phyloP scores from a whole-genome alignment of 805 yeast genomes.

The Ascoidea tarda region DNA sequence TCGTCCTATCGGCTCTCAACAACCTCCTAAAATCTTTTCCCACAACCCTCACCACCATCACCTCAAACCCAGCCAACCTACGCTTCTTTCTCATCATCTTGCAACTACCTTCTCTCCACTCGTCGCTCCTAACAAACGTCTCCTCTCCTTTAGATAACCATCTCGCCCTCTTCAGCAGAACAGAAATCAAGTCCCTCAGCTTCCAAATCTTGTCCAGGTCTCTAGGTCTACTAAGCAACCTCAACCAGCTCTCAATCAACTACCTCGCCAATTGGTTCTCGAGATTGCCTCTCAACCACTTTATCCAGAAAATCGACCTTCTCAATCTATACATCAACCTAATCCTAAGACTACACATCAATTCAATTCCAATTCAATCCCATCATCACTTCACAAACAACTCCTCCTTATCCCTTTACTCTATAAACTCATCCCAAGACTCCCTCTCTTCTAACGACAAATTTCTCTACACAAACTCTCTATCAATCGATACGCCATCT shows the following conservation, averaged over 20 bases:
- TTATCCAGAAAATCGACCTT: conserved; percentile 44
- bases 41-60: conserved; percentile 24
- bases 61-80: conserved; percentile 28
- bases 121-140: conserved; percentile 24
- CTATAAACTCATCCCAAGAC: neutral
- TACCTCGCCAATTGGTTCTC: conserved; percentile 45
- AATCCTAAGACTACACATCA: conserved; percentile 30
- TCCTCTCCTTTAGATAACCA: conserved; percentile 4
- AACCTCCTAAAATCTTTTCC: conserved; percentile 39
- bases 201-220: conserved; percentile 58
- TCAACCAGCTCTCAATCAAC: conserved; percentile 24
- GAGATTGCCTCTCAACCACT: conserved; percentile 25
- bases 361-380: neutral
- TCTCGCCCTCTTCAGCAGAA: conserved; percentile 19
- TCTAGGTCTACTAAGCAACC: conserved; percentile 51
- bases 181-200: conserved; percentile 40
- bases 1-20: conserved; percentile 36
- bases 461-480: neutral
- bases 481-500: neutral
- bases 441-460: neutral
- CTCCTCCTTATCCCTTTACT: neutral
- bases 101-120: conserved; percentile 51
- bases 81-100: conserved; percentile 51
- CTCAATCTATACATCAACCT: conserved; percentile 69
- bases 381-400: neutral